A percentile compares a stretch with the other conserved stretches of the same genome.
These are phyloP conservation scores for Singerocomus inundabilis DNA, from an alignment of 1,284 basidiomycete species.

Conservation along the genomic window DNA sequence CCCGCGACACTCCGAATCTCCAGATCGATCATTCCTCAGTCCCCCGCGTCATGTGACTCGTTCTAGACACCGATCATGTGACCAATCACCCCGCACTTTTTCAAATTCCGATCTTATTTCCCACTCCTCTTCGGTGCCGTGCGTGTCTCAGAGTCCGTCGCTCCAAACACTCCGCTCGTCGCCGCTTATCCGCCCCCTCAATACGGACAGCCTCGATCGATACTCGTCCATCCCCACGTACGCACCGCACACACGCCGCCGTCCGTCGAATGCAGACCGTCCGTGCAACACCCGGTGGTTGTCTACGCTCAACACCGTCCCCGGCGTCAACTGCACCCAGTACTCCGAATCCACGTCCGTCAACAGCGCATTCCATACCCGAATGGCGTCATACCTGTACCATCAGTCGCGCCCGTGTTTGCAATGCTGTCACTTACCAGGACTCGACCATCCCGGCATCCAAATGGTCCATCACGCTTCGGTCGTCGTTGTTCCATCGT, in stretches of 20 bases:
- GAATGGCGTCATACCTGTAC: constrained; percentile 78
- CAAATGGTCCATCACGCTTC: constrained; percentile 73
- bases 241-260: constrained; percentile 91
- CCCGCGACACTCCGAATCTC: constrained; percentile 22
- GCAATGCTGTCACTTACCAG: constrained; percentile 50
- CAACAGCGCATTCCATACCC: constrained; percentile 75
- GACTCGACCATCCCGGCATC: constrained; percentile 59
- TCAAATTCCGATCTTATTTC: constrained; percentile 28
- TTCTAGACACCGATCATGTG: constrained; percentile 25
- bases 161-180: constrained; percentile 29
- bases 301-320: constrained; percentile 74
- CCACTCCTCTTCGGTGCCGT: constrained; percentile 21
- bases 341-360: constrained; percentile 84
- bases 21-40: constrained; percentile 20
- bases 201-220: constrained; percentile 69
- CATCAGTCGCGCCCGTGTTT: constrained; percentile 4
- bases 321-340: constrained; percentile 86
- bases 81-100: constrained; percentile 23
- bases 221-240: constrained; percentile 94
- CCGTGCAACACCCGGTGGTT: constrained; percentile 96
- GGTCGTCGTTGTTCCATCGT: constrained; percentile 95
- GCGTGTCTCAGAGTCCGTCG: constrained; percentile 19
- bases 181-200: constrained; percentile 49
- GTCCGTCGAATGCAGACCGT: constrained; percentile 84
- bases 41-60: constrained; percentile 22